Percentiles rank a stretch among this genome's conserved stretches.
These are phyloP conservation scores for Cladophialophora yegresii DNA, from an alignment of 2,329 filamentous ascomycete species.

Conservation along the genomic window DNA sequence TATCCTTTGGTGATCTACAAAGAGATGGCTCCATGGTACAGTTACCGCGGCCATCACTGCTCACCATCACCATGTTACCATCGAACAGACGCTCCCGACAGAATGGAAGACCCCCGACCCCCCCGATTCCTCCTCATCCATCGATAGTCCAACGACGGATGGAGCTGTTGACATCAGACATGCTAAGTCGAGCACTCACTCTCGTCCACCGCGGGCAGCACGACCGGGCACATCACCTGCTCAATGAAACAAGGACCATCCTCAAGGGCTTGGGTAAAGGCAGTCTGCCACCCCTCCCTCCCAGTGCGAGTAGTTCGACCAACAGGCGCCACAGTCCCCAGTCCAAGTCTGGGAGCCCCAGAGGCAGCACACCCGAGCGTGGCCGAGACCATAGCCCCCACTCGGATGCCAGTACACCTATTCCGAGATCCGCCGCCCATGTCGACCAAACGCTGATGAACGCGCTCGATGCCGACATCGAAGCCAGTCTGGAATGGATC, in stretches of 20 bases:
- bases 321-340: conserved; percentile 44
- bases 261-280: conserved; percentile 95
- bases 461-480: conserved; percentile 87
- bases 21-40: conserved; percentile 84
- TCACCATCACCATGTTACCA: conserved; percentile 92
- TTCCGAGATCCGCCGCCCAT: conserved; percentile 51
- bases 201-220: conserved; percentile 89
- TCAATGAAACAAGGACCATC: conserved; percentile 92
- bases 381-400: conserved; percentile 42
- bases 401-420: conserved; percentile 47
- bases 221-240: conserved; percentile 86
- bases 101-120: conserved; percentile 56
- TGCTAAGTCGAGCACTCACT: conserved; percentile 89
- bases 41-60: conserved; percentile 80
- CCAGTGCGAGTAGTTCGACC: conserved; percentile 52
- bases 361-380: conserved; percentile 45
- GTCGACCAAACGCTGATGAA: conserved; percentile 80
- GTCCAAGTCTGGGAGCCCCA: conserved; percentile 42
- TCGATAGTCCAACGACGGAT: conserved; percentile 94
- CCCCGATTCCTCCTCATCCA: conserved; percentile 91
- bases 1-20: conserved; percentile 90
- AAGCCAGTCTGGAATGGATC: conserved; percentile 93
- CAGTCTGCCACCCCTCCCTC: conserved; percentile 83
- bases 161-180: conserved; percentile 96
- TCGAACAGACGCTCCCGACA: conserved; percentile 65